phyloP scores from a whole-genome alignment of 2,329 filamentous ascomycete genomes.

The Anisogramma anomala region DNA sequence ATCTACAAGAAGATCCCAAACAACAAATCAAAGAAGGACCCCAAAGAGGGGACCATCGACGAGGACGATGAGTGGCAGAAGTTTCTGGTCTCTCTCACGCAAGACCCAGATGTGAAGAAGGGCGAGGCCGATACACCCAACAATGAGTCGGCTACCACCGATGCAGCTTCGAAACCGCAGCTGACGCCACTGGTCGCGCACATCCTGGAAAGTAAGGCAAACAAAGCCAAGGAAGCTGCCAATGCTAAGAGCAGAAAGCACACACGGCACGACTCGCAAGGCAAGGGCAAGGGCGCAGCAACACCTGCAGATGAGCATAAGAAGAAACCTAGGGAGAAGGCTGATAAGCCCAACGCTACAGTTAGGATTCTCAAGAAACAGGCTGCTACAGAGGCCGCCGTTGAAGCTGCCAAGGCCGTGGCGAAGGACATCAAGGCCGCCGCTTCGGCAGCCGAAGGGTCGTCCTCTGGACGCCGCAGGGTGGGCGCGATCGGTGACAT shows the following conservation, averaged over 20 bases:
- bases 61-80: conserved; percentile 92
- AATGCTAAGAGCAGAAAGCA: conserved; percentile 47
- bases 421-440: conserved; percentile 26
- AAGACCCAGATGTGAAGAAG: conserved; percentile 35
- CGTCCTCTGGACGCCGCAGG: conserved; percentile 50
- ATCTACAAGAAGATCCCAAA: conserved; percentile 74
- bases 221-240: conserved; percentile 47
- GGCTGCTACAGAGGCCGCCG: conserved; percentile 36
- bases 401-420: conserved; percentile 33
- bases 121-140: conserved; percentile 38
- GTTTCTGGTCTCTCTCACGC: conserved; percentile 79
- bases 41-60: conserved; percentile 86
- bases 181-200: conserved; percentile 59
- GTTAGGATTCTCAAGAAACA: conserved; percentile 55
- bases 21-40: conserved; percentile 64
- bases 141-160: conserved; percentile 36
- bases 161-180: conserved; percentile 50
- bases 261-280: conserved; percentile 39
- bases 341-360: conserved; percentile 43
- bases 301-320: conserved; percentile 33
- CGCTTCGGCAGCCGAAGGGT: conserved; percentile 23
- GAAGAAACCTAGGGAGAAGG: conserved; percentile 44
- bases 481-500: conserved; percentile 44
- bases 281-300: conserved; percentile 33
- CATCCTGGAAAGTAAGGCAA: conserved; percentile 78